phyloP scores from a whole-genome alignment of 2,329 filamentous ascomycete species.

The Exophiala dermatitidis region DNA sequence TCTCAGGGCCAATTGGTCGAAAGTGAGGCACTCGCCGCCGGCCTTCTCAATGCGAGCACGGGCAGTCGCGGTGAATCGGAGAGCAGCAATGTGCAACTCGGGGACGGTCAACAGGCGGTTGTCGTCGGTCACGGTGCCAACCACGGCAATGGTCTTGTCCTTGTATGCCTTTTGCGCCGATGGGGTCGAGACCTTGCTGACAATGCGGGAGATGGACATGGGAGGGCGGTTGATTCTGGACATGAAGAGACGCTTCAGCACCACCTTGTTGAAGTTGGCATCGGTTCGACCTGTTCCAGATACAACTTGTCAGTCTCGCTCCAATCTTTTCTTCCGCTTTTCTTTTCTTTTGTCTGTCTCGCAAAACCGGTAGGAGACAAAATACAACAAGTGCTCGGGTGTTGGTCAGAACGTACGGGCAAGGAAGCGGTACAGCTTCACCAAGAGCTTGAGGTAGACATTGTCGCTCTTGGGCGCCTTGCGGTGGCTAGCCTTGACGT shows the following conservation, averaged over 20 bases:
- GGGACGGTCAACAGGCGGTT: slow-evolving; percentile 85
- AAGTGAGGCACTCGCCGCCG: slow-evolving; percentile 88
- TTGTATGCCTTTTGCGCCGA: slow-evolving; percentile 50
- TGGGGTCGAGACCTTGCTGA: slow-evolving; percentile 47
- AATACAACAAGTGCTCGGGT: too few species aligned
- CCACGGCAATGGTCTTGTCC: slow-evolving; percentile 79
- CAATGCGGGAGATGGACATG: slow-evolving; percentile 88
- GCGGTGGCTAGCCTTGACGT: slow-evolving; percentile 66
- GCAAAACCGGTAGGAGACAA: too few species aligned
- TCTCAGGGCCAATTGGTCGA: slow-evolving; percentile 94
- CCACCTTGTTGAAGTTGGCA: slow-evolving; percentile 95
- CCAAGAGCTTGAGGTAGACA: slow-evolving; percentile 92
- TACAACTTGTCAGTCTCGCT: slow-evolving; percentile 11
- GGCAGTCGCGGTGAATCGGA: slow-evolving; percentile 94
- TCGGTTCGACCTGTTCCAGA: slow-evolving; percentile 73
- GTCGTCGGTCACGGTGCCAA: slow-evolving; percentile 96
- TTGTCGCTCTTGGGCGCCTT: slow-evolving; percentile 97
- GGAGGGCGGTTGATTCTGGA: slow-evolving; percentile 97
- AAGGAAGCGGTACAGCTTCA: slow-evolving; percentile 97
- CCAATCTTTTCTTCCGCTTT: not conserved
- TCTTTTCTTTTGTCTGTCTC: not conserved
- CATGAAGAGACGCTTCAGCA: slow-evolving; percentile 96
- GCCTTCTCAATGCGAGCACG: slow-evolving; percentile 88
- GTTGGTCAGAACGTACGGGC: slow-evolving; percentile 60
- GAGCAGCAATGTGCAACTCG: slow-evolving; percentile 87